Conservation (phyloP, 768 basidiomycete genomes). For the Hypholoma fasciculare region DNA sequence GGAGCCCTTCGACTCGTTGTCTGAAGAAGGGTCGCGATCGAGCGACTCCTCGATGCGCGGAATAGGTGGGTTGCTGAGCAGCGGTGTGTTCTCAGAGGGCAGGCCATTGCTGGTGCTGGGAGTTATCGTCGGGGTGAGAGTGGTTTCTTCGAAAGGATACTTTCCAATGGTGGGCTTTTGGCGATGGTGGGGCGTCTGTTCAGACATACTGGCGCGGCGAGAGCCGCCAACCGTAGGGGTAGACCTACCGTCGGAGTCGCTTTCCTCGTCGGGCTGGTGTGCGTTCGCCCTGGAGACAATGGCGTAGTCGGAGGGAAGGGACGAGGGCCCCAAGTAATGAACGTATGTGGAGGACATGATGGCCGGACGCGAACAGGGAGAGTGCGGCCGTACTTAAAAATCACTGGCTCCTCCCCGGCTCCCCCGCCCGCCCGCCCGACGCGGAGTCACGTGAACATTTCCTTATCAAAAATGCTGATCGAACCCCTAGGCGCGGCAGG, state of each 20-base stretch:
- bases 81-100: conserved; percentile 55
- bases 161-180: conserved; percentile 35
- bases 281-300: conserved; percentile 50
- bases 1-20: conserved; percentile 26
- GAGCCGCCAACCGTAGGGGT: conserved; percentile 12
- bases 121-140: background rate
- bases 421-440: background rate
- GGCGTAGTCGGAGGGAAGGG: conserved; percentile 67
- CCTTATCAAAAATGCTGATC: no score
- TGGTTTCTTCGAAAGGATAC: conserved; percentile 15
- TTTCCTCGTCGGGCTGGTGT: conserved; percentile 22
- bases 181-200: conserved; percentile 32
- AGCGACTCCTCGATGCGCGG: conserved; percentile 56
- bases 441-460: no score
- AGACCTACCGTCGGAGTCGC: conserved; percentile 17
- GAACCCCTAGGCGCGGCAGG: no score
- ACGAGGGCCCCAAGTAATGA: conserved; percentile 57
- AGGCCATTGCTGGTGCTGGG: background rate
- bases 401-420: background rate
- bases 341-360: conserved; percentile 50
- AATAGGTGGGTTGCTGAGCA: conserved; percentile 50
- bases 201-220: background rate
- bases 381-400: background rate
- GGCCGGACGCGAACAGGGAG: background rate
- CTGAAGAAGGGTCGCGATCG: conserved; percentile 25